A percentile compares a stretch with the other conserved stretches of the same genome.
phyloP scores from a whole-genome alignment of 139 green algal genomes.

The Micractinium conductrix region DNA sequence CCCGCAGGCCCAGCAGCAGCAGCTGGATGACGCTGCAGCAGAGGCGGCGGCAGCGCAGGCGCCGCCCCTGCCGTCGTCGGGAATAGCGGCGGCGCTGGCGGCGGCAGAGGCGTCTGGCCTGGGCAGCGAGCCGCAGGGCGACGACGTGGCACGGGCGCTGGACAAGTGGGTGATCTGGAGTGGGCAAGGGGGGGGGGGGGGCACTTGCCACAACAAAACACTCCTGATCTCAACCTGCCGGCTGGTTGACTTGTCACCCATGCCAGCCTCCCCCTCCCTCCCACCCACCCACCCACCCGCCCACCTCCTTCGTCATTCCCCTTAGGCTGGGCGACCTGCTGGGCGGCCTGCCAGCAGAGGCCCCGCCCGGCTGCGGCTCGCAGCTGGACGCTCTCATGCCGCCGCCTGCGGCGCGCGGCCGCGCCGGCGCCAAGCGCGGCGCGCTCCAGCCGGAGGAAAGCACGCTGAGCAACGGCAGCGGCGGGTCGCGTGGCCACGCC shows the following conservation, averaged over 20 bases:
- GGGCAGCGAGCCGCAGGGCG: slow-evolving; percentile 14
- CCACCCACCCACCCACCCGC: neutral
- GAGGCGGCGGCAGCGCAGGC: neutral
- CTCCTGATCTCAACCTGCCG: too few species aligned
- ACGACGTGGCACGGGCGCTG: neutral
- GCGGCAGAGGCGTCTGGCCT: neutral
- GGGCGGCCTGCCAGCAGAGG: neutral
- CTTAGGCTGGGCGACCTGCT: neutral
- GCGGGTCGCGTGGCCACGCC: neutral
- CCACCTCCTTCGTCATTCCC: neutral
- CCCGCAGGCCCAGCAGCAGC: slow-evolving; percentile 1
- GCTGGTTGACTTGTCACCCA: too few species aligned
- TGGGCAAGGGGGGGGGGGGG: too few species aligned
- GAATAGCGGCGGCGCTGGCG: neutral
- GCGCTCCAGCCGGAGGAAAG: neutral
- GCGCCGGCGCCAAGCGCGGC: slow-evolving; percentile 3
- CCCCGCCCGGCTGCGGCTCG: neutral
- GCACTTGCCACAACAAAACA: too few species aligned
- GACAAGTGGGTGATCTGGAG: slow-evolving; percentile 19
- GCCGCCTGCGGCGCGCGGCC: neutral
- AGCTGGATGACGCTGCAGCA: neutral
- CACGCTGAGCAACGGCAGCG: slow-evolving; percentile 11
- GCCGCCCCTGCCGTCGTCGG: neutral
- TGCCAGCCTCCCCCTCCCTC: neutral
- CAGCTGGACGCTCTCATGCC: slow-evolving; percentile 9